Evolutionary conservation across 1,139 yeast species (phyloP), one percentile per base, ranked within the genome.

Genomic region (Suhomyces yuchorum): DNA sequence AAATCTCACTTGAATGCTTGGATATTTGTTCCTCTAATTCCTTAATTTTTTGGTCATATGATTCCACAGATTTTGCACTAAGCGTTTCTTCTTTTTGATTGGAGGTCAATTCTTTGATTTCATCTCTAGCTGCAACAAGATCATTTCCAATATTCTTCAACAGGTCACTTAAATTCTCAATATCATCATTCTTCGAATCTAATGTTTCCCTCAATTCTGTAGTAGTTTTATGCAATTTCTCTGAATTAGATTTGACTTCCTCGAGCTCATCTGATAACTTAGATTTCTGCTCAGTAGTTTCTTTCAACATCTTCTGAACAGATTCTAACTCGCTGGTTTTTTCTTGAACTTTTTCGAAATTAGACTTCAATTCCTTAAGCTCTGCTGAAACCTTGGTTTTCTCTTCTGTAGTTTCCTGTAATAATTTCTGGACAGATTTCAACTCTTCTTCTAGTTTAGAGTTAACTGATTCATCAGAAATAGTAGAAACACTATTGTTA

Each of bases 121-220:
- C 57, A 36, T 78, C 84, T 51, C 73, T 73, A 0, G 83, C 74
- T 1, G 73, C 69, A 0, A 89, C 95, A 22, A 89, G 71, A 44
- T 88, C 95, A 57, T 86, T 80, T 1, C 96, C 96, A 18, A 90
- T 76, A 43, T 80, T 82, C 55, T 78, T 79, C 43, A 90, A 66
- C 87, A 84, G 86, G 49, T 88, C 96, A 54, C 85, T 78, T 46
- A 87, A 73, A 42, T 69, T 71, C 35, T 80, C 85, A 19, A 82
- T 69, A 53, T 84, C 87, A 43, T 82, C 85, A 8, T 56, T 51
- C 50, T 75, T 76, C 26, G 61, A 50, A 32, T 59, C 56, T 28
- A 68, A 54, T 7, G 61, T 62, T 3, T 56, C 38, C 41, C 59
- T 64, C n/a, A 70, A 51, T 9, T 60, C 59, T 2, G 55, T 53